Base-by-base conservation (phyloP, 768 basidiomycete species). In the Solioccasus polychromus region DNA sequence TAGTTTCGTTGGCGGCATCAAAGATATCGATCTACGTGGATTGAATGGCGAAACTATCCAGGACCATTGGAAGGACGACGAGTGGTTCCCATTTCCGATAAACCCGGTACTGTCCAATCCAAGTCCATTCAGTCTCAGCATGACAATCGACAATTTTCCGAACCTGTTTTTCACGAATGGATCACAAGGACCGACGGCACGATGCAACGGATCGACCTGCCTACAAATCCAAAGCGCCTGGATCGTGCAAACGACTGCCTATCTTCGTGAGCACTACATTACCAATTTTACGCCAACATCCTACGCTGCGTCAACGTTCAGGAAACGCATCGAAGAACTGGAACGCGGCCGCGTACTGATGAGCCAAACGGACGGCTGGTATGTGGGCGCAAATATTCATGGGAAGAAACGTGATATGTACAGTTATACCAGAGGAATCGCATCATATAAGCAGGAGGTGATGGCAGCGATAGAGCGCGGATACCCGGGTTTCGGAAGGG, bases 121-220 rank as follows among this genome's bases (percentile, higher is more conserved):
- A n/a, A 2, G 20, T 15, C 31, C n/a, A n/a, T n/a, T 35, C 26
- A 51, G 51, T 15, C 32, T 52, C 2, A 40, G 51, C 8, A 30
- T 52, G 52, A 25, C 52, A 15, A 49, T 54, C 12, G 45, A 53
- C 8, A 53, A 53, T 8, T 47, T 59, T 39, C 52, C 43, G 20
- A 54, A 50, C 34, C 44, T 58, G 1, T 58, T 22, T 29, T 49
- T 54, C n/a, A 42, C 40, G 25, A 32, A 58, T 8, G 51, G 51
- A n/a, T 45, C 55, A 2, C 55, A 53, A 4, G 51, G 45, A 19
- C 55, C 56, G 3, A 52, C 28, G 1, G 42, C 37, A 2, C 28
- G 38, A 17, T 51, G 41, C 25, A 51, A 46, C 5, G 53, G 36
- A 2, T 46, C 53, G 4, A 45, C 50, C 15, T 52, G 46, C 30